Percentiles rank a stretch among this genome's conserved stretches.
Evolutionary conservation across 2,329 filamentous ascomycete species (phyloP).

Genomic region (Aureobasidium pullulans): DNA sequence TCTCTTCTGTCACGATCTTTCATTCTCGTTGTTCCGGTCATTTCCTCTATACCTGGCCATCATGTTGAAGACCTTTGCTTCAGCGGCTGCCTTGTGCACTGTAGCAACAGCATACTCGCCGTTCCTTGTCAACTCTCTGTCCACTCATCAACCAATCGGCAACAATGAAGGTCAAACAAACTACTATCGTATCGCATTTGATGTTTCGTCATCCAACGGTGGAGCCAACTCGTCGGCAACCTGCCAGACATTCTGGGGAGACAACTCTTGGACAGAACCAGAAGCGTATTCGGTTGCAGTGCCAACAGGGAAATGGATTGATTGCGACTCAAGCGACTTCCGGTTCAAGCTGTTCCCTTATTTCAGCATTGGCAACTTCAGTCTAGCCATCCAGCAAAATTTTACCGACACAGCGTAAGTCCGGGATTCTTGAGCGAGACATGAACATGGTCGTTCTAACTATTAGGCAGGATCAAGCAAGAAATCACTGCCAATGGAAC

Average conservation of each 20-base stretch:
- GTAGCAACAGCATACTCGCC: constrained; percentile 1
- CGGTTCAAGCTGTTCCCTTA: constrained; percentile 21
- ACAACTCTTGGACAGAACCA: constrained; percentile 17
- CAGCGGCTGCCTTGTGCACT: neutral
- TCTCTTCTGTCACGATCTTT: neutral
- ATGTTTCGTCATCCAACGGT: constrained; percentile 18
- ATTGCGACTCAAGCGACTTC: constrained; percentile 19
- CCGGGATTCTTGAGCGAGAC: neutral
- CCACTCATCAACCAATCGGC: constrained; percentile 23
- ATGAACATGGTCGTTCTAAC: neutral
- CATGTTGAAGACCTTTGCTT: neutral
- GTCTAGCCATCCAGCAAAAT: constrained; percentile 20
- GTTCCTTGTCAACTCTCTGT: constrained; percentile 15
- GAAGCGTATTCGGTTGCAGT: constrained; percentile 18
- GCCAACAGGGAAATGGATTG: constrained; percentile 21
- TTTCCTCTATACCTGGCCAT: neutral
- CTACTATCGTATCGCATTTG: constrained; percentile 23
- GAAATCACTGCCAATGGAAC: constrained; percentile 6
- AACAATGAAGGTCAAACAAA: constrained; percentile 20
- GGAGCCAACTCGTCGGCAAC: constrained; percentile 14
- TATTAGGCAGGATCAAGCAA: neutral
- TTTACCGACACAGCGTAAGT: constrained; percentile 15
- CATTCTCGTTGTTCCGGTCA: neutral
- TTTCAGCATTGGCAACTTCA: constrained; percentile 25
- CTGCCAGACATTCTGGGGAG: constrained; percentile 22